Evolutionary conservation across 177 flowering plant genomes (phyloP).

Genomic region (Vitis hybrid): DNA sequence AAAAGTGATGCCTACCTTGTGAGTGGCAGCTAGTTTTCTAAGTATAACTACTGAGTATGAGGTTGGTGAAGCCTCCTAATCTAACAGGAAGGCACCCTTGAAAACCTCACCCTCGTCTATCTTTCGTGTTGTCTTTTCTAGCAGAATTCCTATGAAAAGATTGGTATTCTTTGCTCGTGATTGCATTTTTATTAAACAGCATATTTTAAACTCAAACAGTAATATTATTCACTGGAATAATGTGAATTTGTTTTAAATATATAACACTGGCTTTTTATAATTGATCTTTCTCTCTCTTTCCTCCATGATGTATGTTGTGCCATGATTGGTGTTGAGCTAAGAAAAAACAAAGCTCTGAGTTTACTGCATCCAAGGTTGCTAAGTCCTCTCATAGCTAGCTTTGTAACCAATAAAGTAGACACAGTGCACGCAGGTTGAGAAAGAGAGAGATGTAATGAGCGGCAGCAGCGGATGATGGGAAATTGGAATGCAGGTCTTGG

Average conservation of each 20-base stretch:
- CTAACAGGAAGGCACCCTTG: background rate
- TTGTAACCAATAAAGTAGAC: too few relatives aligned
- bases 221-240: background rate
- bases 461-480: background rate
- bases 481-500: background rate
- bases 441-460: background rate
- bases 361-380: too few relatives aligned
- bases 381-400: too few relatives aligned
- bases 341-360: background rate
- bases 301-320: background rate
- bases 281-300: conserved; percentile 2
- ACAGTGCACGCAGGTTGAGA: background rate
- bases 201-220: background rate
- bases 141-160: background rate
- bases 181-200: conserved; percentile 6
- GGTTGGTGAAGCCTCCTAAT: conserved; percentile 14
- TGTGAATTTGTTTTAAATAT: background rate
- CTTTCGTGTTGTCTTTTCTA: background rate
- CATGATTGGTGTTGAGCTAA: too few relatives aligned
- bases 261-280: too few relatives aligned
- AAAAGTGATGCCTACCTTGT: background rate
- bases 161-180: conserved; percentile 3
- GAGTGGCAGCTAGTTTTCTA: background rate
- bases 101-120: conserved; percentile 2
- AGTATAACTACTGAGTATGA: conserved; percentile 1